Evolutionary conservation across 768 basidiomycete species (phyloP), one percentile per base, ranked within the genome.

Genomic region (Mycena latifolia): DNA sequence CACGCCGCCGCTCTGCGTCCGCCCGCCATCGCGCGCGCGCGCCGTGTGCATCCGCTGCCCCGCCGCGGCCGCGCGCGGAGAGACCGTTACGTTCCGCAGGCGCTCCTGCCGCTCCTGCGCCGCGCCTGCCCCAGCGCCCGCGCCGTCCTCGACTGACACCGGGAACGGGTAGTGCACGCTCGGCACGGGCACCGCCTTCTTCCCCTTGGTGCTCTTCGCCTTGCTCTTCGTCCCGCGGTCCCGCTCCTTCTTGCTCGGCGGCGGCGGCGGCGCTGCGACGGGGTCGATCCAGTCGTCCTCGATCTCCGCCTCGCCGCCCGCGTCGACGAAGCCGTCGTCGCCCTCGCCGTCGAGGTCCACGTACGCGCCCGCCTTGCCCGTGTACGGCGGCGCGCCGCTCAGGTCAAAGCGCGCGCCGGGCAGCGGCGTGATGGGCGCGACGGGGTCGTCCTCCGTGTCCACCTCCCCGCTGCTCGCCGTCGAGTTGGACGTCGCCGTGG

Each of bases 201-300:
- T 82, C 28, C 12, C 12, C 37, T 39, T 39, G 10, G 14, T 39
- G 70, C 74, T 77, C 70, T 78, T 78, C 46, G 24, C 22, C 69
- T 74, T 78, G 70, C 75, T 81, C 71, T 74, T 75, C 56, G 77
- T 77, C 65, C 64, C 37, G 37, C 37, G 37, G 5, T 39, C 37
- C 3, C 15, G 8, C 10, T 39, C 37, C 37, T 39, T 39, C 37
- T 39, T 39, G 17, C 17, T 39, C 37, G 37, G 37, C 37, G 88
- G 82, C 47, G 61, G 85, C 27, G 88, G 85, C 0, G 37, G 37
- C 37, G 37, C 5, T 3, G 53, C 5, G 15, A 67, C 60, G 14
- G 92, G 89, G 54, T 91, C 92, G 14, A 92, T 85, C 92, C 92
- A 94, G 58, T 84, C 85, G 66, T 86, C 85, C 67, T 86, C 86